Evolutionary conservation across 148 eudicot species (phyloP).

Genomic region (Vaccinium myrtillus): DNA sequence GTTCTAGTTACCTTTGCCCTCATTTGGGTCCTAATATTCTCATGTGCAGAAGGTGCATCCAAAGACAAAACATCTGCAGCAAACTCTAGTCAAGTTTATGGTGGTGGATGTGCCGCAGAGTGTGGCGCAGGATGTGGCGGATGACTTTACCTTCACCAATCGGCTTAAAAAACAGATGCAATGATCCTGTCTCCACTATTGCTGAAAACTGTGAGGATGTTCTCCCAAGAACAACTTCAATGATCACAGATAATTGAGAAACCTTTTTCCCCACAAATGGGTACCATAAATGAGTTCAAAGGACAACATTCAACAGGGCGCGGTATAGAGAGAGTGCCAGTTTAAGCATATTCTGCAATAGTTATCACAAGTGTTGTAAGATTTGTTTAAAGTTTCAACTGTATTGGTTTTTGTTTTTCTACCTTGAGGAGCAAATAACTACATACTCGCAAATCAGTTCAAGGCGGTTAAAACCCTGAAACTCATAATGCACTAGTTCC

Average conservation of each 20-base stretch:
- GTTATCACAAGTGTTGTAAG: not conserved
- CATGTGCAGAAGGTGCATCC: conserved; percentile 19
- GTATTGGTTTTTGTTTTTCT: not conserved
- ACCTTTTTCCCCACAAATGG: not conserved
- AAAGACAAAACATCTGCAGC: conserved; percentile 14
- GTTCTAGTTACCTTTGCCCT: not conserved
- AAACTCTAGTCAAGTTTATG: conserved; percentile 10
- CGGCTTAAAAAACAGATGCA: not conserved
- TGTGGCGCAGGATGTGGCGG: conserved; percentile 25
- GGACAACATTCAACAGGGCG: not conserved
- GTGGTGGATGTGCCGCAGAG: conserved; percentile 12
- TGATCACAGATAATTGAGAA: not conserved
- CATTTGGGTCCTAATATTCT: conserved; percentile 6
- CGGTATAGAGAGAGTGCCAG: not conserved
- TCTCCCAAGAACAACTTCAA: not conserved
- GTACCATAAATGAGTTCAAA: not conserved
- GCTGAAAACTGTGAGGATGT: not conserved
- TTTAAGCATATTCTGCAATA: not conserved
- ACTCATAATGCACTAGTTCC: no score
- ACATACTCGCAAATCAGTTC: not conserved
- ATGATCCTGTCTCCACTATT: not conserved
- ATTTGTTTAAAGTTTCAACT: not conserved
- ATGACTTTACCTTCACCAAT: not conserved
- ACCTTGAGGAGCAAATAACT: not conserved
- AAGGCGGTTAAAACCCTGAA: no score